Percentiles rank a stretch among this genome's conserved stretches.
These are phyloP conservation scores for Sarcodon aspratus DNA, from an alignment of 768 basidiomycete genomes.

Conservation along the genomic window DNA sequence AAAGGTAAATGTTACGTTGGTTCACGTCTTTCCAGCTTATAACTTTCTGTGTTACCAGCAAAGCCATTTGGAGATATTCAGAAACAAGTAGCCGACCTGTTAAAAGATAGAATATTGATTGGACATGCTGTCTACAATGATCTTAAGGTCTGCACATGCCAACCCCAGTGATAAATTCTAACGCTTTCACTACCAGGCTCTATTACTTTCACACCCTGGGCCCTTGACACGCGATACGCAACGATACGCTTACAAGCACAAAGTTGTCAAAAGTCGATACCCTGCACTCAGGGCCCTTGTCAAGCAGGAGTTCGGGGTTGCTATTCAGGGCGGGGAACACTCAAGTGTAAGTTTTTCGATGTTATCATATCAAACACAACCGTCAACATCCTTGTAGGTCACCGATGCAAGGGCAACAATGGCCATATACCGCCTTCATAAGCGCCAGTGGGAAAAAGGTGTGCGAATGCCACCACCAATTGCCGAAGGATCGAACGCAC, in stretches of 20 bases:
- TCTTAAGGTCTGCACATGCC: conserved; percentile 44
- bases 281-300: conserved; percentile 74
- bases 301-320: conserved; percentile 63
- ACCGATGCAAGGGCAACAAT: conserved; percentile 92
- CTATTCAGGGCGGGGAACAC: conserved; percentile 86
- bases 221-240: conserved; percentile 57
- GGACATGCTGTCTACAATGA: conserved; percentile 93
- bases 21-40: background rate
- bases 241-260: conserved; percentile 43
- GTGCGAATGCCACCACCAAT: conserved; percentile 1
- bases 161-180: background rate
- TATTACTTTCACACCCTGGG: conserved; percentile 6
- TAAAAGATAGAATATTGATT: conserved; percentile 71
- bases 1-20: conserved; percentile 31
- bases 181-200: background rate
- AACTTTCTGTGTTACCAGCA: conserved; percentile 29
- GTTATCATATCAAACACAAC: background rate
- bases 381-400: conserved; percentile 36
- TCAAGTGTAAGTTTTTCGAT: conserved; percentile 56
- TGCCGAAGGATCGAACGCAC: conserved; percentile 10
- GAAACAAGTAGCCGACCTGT: conserved; percentile 58
- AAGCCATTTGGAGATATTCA: conserved; percentile 74
- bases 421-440: conserved; percentile 81
- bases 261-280: conserved; percentile 48
- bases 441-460: conserved; percentile 64